Percentiles rank a stretch among this genome's conserved stretches.
Evolutionary conservation across 1,284 basidiomycete genomes (phyloP).

Genomic region (Cryptococcus hybrid): DNA sequence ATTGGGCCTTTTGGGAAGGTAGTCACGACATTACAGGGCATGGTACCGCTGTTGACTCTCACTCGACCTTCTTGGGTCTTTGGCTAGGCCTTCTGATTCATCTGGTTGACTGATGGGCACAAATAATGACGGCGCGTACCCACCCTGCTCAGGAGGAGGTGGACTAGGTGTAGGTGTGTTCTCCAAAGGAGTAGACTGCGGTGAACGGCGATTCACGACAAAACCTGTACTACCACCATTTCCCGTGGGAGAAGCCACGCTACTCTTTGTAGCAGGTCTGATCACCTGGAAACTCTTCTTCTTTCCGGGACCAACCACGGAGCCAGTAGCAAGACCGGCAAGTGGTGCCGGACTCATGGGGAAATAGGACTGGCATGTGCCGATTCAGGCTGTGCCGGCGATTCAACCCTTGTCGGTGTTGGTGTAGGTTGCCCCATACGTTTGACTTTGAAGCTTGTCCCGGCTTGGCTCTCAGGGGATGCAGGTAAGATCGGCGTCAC

Average conservation of each 20-base stretch:
- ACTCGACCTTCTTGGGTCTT: slow-evolving; percentile 16
- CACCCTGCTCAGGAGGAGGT: slow-evolving; percentile 1
- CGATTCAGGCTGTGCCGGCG: slow-evolving; percentile 3
- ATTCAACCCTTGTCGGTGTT: slow-evolving; percentile 1
- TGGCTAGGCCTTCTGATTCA: slow-evolving; percentile 7
- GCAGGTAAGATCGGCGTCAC: slow-evolving; percentile 5
- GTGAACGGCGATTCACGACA: slow-evolving; percentile 9
- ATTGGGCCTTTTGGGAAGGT: no score
- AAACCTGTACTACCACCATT: background rate
- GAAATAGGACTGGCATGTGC: slow-evolving; percentile 12
- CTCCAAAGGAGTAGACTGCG: background rate
- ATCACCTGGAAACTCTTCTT: slow-evolving; percentile 15
- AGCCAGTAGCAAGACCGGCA: background rate
- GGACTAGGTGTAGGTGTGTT: background rate
- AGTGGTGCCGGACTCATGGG: background rate
- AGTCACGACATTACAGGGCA: no score
- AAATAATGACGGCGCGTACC: slow-evolving; percentile 21
- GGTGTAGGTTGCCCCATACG: slow-evolving; percentile 15
- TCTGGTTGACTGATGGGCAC: slow-evolving; percentile 10
- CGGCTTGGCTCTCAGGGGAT: slow-evolving; percentile 1
- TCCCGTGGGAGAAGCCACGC: background rate
- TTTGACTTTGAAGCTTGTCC: slow-evolving; percentile 22
- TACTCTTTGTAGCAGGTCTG: slow-evolving; percentile 5
- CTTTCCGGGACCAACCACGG: background rate
- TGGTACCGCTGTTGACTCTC: background rate